Evolutionary conservation across 2,329 filamentous ascomycete genomes (phyloP).

Genomic region (Eutypa lata): DNA sequence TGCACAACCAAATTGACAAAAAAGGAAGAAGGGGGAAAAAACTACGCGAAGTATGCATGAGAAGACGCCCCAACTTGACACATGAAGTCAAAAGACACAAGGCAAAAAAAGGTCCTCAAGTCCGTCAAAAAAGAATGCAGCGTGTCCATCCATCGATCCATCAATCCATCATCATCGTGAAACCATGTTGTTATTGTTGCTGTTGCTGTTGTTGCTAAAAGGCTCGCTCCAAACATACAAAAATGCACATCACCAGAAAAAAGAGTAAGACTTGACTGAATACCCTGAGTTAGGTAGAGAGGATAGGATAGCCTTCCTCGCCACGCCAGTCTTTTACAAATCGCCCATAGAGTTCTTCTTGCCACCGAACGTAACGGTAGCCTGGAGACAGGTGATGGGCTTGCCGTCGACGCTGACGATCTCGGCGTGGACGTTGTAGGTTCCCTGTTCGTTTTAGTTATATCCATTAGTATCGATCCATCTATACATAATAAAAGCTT

Average conservation of each 20-base stretch:
- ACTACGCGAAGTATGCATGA: too few species aligned
- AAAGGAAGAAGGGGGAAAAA: too few species aligned
- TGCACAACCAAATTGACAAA: too few species aligned
- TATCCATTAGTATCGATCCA: too few species aligned
- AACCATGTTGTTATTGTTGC: neutral
- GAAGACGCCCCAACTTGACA: slow-evolving; percentile 5
- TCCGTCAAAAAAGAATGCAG: slow-evolving; percentile 12
- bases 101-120: slow-evolving; percentile 6
- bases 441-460: slow-evolving; percentile 56
- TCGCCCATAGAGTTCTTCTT: slow-evolving; percentile 28
- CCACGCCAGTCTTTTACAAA: slow-evolving; percentile 8
- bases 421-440: slow-evolving; percentile 84
- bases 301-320: too few species aligned
- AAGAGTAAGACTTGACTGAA: too few species aligned
- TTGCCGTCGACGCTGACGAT: slow-evolving; percentile 71
- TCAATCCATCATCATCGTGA: slow-evolving; percentile 8
- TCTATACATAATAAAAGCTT: too few species aligned
- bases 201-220: too few species aligned
- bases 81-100: slow-evolving; percentile 13
- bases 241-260: too few species aligned
- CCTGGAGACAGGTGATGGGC: slow-evolving; percentile 83
- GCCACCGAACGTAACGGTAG: slow-evolving; percentile 62
- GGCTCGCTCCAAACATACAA: too few species aligned
- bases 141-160: slow-evolving; percentile 8
- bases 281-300: too few species aligned